A percentile compares a stretch with the other conserved stretches of the same genome.
phyloP scores from a whole-genome alignment of 768 basidiomycete species.

The Xerocomellus chrysenteron region DNA sequence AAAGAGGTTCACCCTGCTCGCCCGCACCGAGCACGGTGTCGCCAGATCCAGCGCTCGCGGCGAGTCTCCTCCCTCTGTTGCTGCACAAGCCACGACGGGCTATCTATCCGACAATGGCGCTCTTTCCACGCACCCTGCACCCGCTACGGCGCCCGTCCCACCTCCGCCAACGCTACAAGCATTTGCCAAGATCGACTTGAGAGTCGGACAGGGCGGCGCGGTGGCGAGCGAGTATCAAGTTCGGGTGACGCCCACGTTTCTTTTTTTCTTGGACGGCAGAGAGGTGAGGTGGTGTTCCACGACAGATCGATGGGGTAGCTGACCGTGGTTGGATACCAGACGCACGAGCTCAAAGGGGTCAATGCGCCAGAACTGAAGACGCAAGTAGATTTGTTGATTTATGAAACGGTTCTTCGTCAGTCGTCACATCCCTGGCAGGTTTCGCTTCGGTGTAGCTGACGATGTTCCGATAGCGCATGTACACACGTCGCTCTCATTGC shows the following conservation, averaged over 20 bases:
- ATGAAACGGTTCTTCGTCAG: slow-evolving; percentile 79
- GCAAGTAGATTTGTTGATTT: slow-evolving; percentile 73
- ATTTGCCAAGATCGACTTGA: slow-evolving; percentile 85
- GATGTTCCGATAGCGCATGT: slow-evolving; percentile 59
- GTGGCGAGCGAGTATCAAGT: slow-evolving; percentile 67
- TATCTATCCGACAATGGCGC: not conserved
- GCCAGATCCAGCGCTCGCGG: slow-evolving; percentile 49
- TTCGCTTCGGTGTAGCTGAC: not conserved
- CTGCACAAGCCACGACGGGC: slow-evolving; percentile 45
- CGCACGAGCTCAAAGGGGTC: slow-evolving; percentile 70
- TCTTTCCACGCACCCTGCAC: not conserved
- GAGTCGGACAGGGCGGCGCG: slow-evolving; percentile 58
- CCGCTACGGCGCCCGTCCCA: slow-evolving; percentile 15
- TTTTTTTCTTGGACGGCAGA: slow-evolving; percentile 78
- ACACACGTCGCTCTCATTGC: slow-evolving; percentile 60
- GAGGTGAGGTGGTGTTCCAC: slow-evolving; percentile 46
- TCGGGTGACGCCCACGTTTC: slow-evolving; percentile 81
- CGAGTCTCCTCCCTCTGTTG: slow-evolving; percentile 56
- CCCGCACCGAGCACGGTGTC: slow-evolving; percentile 28
- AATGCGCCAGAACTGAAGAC: slow-evolving; percentile 66
- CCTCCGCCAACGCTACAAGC: slow-evolving; percentile 28
- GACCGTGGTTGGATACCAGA: slow-evolving; percentile 36
- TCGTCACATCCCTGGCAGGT: slow-evolving; percentile 5
- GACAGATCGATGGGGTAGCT: not conserved
- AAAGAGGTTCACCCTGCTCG: slow-evolving; percentile 32